Percentiles rank a stretch among this genome's conserved stretches.
Evolutionary conservation across 495 filamentous ascomycete genomes (phyloP).

Genomic region (Oidiodendron maius): DNA sequence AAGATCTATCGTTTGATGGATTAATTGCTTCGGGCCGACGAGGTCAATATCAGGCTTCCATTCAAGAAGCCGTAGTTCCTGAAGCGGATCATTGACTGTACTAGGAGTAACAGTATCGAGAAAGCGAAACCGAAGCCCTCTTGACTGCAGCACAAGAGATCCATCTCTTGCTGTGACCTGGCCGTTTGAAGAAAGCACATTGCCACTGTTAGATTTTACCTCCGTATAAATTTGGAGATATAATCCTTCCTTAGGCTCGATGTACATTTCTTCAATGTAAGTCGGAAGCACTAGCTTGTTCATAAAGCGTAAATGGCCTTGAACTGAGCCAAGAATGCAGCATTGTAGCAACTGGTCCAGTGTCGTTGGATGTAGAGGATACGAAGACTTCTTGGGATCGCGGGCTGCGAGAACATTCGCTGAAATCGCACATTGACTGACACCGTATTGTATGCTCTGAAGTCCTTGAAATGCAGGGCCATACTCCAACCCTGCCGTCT

Average conservation of each 20-base stretch:
- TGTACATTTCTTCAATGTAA: neutral
- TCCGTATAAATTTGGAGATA: neutral
- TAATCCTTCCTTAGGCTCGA: neutral
- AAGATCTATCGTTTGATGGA: neutral
- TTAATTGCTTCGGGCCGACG: neutral
- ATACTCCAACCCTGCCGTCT: neutral
- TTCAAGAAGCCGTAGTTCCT: neutral
- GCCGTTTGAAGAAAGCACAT: neutral
- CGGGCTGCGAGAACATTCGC: neutral
- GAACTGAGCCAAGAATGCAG: neutral
- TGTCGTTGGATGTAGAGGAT: neutral
- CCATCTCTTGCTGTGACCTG: neutral
- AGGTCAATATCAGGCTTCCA: conserved; percentile 2
- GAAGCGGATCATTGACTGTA: neutral
- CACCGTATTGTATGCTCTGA: neutral
- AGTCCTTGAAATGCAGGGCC: neutral
- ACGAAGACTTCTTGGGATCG: neutral
- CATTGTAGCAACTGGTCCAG: neutral
- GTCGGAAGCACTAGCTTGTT: neutral
- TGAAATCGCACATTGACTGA: neutral
- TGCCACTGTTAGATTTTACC: neutral
- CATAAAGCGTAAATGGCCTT: neutral
- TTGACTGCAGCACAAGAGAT: neutral
- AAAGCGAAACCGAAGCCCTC: neutral
- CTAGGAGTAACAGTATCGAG: neutral